These are phyloP conservation scores for Colletotrichum kahawae DNA, from an alignment of 2,329 filamentous ascomycete genomes.

Conservation along the genomic window DNA sequence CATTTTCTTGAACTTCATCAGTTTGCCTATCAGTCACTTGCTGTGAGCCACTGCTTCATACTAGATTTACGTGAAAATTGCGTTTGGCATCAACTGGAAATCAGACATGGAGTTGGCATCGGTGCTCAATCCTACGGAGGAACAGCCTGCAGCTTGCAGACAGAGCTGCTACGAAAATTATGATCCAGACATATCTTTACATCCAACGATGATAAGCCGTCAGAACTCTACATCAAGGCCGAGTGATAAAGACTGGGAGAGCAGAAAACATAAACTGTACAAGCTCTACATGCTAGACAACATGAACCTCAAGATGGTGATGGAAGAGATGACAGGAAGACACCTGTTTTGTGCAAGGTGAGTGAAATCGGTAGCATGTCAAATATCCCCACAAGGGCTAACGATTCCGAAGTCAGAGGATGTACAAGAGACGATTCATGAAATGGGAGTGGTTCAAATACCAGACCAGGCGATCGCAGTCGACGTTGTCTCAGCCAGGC, in stretches of 20 bases:
- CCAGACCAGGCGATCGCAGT: background rate
- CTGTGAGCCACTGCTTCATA: background rate
- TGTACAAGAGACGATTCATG: background rate
- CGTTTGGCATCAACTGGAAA: background rate
- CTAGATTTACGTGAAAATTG: rapidly evolving
- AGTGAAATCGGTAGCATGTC: rapidly evolving
- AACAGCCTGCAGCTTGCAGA: background rate
- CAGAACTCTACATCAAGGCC: background rate
- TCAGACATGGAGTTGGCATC: background rate
- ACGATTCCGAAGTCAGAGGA: background rate
- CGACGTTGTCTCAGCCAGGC: background rate
- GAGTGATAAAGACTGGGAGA: background rate
- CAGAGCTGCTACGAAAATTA: rapidly evolving
- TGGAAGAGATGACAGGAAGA: background rate
- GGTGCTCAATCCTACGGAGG: background rate
- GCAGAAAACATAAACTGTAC: background rate
- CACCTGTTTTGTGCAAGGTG: background rate
- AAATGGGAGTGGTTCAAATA: background rate
- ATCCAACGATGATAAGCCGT: background rate
- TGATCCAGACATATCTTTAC: rapidly evolving
- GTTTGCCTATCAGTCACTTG: rapidly evolving
- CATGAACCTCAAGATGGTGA: background rate
- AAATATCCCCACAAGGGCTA: rapidly evolving
- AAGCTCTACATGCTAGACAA: background rate
- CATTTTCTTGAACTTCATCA: background rate